Base-by-base conservation (phyloP, 805 yeast genomes). In the Saturnispora hagleri region DNA sequence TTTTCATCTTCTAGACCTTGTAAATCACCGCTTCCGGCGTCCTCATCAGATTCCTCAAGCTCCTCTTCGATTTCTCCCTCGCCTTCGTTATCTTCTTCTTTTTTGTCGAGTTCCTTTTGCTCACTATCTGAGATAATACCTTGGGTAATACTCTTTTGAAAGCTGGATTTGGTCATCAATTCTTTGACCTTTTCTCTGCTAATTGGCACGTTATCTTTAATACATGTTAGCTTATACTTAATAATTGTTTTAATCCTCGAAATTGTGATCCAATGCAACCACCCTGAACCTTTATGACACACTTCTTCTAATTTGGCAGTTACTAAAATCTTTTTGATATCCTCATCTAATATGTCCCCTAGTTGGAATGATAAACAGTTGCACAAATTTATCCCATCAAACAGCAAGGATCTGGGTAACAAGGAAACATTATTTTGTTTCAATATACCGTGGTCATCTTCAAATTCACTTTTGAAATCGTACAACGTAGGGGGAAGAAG, bases 371-470 rank as follows among this genome's bases (percentile, higher is more conserved):
- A 77, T 9, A 87, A 77, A 5, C 87, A 77, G 51, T 75, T 69
- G 0, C 97, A 95, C 20, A 86, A 62, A 42, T 73, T 75, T 3
- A 68, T 69, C 4, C 97, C 98, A 54, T 84, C 82, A 67, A 90
- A 90, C 34, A 78, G 69, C 57, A 86, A 77, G 7, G 74, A 68
- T 12, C 69, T 63, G 5, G 81, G 78, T n/a, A 67, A 50, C 43
- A 62, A 64, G 12, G 61, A 55, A 15, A 66, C 58, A 5, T 49
- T 46, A 7, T 62, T 46, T 20, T 46, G 42, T 43, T 54, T 58
- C 3, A 66, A 46, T 24, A 58, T 62, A 22, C 65, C 59, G 8
- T 47, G 38, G 1, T 59, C 55, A 52, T 62, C 58, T 20, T 56
- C 55, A 35, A 60, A 61, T 18, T 62, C 62, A 26, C 51, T 52